Conservation (phyloP, 768 basidiomycete species). For the Galerina sulciceps region DNA sequence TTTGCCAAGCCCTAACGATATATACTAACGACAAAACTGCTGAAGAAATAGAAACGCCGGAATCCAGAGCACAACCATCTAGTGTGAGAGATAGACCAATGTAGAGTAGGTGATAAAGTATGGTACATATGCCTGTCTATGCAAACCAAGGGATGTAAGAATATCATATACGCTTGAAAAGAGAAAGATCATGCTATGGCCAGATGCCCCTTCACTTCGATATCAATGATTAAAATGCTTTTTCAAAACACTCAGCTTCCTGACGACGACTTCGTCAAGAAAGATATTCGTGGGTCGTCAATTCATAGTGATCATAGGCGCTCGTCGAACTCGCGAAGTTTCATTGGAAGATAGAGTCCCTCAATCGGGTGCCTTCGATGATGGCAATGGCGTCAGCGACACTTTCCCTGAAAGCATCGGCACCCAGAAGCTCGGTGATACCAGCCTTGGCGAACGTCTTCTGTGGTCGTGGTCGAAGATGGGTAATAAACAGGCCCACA, state of each 20-base stretch:
- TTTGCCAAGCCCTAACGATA: too few relatives aligned
- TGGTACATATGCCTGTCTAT: neutral
- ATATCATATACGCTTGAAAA: neutral
- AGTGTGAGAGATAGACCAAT: too few relatives aligned
- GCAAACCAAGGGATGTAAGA: neutral
- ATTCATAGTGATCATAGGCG: neutral
- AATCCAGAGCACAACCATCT: too few relatives aligned
- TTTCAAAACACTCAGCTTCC: too few relatives aligned
- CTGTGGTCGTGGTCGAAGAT: conserved; percentile 43
- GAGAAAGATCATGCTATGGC: neutral
- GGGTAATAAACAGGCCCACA: conserved; percentile 56
- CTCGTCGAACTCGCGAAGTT: neutral
- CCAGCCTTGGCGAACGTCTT: conserved; percentile 54
- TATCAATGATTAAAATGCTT: too few relatives aligned
- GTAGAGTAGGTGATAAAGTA: neutral
- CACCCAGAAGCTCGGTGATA: conserved; percentile 50
- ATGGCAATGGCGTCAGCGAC: conserved; percentile 57
- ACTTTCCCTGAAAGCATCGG: conserved; percentile 50
- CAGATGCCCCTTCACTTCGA: neutral
- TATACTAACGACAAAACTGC: too few relatives aligned
- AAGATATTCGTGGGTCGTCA: neutral
- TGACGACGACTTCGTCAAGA: too few relatives aligned
- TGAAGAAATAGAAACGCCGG: too few relatives aligned
- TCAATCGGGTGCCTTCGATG: conserved; percentile 31
- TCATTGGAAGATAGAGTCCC: conserved; percentile 16